Conservation (phyloP, 2,329 filamentous ascomycete species). For the Colletotrichum agaves region DNA sequence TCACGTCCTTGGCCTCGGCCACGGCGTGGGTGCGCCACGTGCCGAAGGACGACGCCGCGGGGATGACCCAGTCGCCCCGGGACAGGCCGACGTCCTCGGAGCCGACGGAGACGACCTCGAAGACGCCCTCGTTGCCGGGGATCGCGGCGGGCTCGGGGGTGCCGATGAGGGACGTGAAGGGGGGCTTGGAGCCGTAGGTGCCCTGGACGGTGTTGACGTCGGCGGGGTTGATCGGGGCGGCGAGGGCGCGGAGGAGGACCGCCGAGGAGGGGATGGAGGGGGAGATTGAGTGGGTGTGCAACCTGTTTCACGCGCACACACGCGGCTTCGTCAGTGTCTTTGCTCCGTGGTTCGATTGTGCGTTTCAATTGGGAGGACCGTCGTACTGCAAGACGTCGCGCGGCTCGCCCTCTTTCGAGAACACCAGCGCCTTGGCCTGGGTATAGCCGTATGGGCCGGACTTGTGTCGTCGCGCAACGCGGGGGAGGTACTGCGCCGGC, state of each 20-base stretch:
- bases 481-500: conserved; percentile 36
- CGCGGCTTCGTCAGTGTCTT: conserved; percentile 3
- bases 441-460: conserved; percentile 82
- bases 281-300: conserved; percentile 82
- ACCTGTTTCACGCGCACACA: conserved; percentile 43
- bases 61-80: conserved; percentile 94
- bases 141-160: conserved; percentile 81
- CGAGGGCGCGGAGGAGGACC: conserved; percentile 86
- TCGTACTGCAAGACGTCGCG: conserved; percentile 72
- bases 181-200: conserved; percentile 88
- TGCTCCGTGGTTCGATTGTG: not conserved
- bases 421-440: conserved; percentile 84
- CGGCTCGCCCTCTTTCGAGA: conserved; percentile 79
- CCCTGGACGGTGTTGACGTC: conserved; percentile 99
- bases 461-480: conserved; percentile 54
- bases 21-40: conserved; percentile 95
- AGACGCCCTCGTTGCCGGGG: conserved; percentile 91
- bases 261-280: conserved; percentile 72
- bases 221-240: conserved; percentile 93
- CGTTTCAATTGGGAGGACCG: not conserved
- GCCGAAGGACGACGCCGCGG: conserved; percentile 83
- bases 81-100: conserved; percentile 63
- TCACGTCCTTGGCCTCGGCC: conserved; percentile 64
- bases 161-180: conserved; percentile 79
- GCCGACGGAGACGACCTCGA: conserved; percentile 83